A percentile compares a stretch with the other conserved stretches of the same genome.
These are phyloP conservation scores for Venturia nashicola DNA, from an alignment of 2,329 filamentous ascomycete species.

Conservation along the genomic window DNA sequence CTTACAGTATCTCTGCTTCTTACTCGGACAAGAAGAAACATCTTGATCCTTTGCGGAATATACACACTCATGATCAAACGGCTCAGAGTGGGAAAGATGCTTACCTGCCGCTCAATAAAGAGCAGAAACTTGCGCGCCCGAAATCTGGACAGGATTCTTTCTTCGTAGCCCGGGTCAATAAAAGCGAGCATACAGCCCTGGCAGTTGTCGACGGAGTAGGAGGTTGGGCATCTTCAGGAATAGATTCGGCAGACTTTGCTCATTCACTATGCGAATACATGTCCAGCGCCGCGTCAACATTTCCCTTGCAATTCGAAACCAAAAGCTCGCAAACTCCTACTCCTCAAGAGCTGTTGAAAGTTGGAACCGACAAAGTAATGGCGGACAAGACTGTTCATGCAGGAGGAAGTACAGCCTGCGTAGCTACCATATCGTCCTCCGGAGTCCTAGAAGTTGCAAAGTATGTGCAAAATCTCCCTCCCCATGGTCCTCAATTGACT, in stretches of 20 bases:
- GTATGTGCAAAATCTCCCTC: conserved; percentile 21
- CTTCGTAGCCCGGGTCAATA: conserved; percentile 66
- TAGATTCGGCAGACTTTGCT: conserved; percentile 91
- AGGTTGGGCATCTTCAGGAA: conserved; percentile 83
- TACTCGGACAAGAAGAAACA: conserved; percentile 27
- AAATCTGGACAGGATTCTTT: conserved; percentile 92
- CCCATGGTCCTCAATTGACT: not conserved
- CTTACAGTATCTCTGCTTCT: conserved; percentile 28
- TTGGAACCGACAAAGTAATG: conserved; percentile 72
- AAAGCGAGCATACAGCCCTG: conserved; percentile 57
- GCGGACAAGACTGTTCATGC: conserved; percentile 61
- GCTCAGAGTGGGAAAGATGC: not conserved
- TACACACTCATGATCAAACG: conserved; percentile 20
- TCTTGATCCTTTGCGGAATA: conserved; percentile 24
- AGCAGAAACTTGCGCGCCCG: conserved; percentile 50
- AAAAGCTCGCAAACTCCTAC: conserved; percentile 31
- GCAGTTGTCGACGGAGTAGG: conserved; percentile 92
- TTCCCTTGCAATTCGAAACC: conserved; percentile 26
- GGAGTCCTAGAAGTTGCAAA: conserved; percentile 82
- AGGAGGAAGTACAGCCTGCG: conserved; percentile 83
- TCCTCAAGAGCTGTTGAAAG: conserved; percentile 63
- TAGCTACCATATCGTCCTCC: conserved; percentile 63
- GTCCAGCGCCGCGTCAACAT: conserved; percentile 59
- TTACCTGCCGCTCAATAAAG: conserved; percentile 13
- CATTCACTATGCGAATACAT: conserved; percentile 90